A percentile compares a stretch with the other conserved stretches of the same genome.
Conservation (phyloP, 164 flowering plant genomes). For the Stephania yunnanensis region DNA sequence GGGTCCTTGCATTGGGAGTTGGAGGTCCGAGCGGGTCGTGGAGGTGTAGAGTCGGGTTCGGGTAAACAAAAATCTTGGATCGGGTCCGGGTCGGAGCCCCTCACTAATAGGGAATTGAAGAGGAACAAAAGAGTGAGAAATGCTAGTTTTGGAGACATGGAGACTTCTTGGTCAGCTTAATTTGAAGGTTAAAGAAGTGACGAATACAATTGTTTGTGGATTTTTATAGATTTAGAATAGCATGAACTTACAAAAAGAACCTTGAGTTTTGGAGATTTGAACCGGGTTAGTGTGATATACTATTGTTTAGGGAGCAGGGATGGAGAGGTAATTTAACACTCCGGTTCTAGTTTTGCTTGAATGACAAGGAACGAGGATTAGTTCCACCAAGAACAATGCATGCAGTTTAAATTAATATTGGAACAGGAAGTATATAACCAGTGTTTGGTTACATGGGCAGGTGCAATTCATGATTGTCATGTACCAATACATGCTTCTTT, state of each 20-base stretch:
- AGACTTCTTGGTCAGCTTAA: background rate
- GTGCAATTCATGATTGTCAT: background rate
- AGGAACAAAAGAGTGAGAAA: slow-evolving; percentile 9
- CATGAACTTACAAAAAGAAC: slow-evolving; percentile 2
- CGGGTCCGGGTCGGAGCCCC: slow-evolving; percentile 59
- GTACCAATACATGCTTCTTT: background rate
- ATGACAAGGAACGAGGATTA: slow-evolving; percentile 12
- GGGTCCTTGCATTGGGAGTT: slow-evolving; percentile 48
- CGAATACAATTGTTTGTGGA: background rate
- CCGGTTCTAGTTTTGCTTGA: background rate
- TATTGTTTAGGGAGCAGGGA: background rate
- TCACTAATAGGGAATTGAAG: slow-evolving; percentile 1
- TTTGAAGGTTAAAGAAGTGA: no score
- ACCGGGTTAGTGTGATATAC: background rate
- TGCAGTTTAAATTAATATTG: background rate
- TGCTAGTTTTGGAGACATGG: slow-evolving; percentile 4
- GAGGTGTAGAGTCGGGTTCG: slow-evolving; percentile 16
- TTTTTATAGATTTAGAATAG: slow-evolving; percentile 10
- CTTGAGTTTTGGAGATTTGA: background rate
- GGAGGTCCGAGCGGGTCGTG: slow-evolving; percentile 9
- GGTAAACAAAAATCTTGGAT: slow-evolving; percentile 58
- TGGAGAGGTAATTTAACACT: background rate
- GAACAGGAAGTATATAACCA: background rate
- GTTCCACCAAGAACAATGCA: slow-evolving; percentile 7
- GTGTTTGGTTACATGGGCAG: background rate